A percentile compares a stretch with the other conserved stretches of the same genome.
Evolutionary conservation across 768 basidiomycete genomes (phyloP).

Genomic region (Hemileccinum impolitum): DNA sequence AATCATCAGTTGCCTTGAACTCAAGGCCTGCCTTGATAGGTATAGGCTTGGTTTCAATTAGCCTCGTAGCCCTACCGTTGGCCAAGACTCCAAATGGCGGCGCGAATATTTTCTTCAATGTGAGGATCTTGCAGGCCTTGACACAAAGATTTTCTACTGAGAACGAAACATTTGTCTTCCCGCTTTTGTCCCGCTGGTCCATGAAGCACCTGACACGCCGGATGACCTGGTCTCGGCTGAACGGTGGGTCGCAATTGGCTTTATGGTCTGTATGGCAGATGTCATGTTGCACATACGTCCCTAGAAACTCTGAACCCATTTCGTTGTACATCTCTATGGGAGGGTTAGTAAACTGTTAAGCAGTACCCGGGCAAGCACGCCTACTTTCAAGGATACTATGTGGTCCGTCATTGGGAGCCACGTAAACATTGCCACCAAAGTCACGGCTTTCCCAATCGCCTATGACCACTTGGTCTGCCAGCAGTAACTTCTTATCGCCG

Average conservation of each 20-base stretch:
- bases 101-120: slow-evolving; percentile 7
- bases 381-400: slow-evolving; percentile 8
- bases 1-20: neutral
- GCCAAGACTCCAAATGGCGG: slow-evolving; percentile 6
- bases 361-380: neutral
- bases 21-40: slow-evolving; percentile 7
- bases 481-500: neutral
- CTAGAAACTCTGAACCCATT: slow-evolving; percentile 12
- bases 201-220: slow-evolving; percentile 9
- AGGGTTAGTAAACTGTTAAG: neutral
- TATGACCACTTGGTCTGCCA: slow-evolving; percentile 10
- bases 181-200: slow-evolving; percentile 7
- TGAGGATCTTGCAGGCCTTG: slow-evolving; percentile 3
- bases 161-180: slow-evolving; percentile 2
- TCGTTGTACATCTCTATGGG: slow-evolving; percentile 10
- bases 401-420: slow-evolving; percentile 11
- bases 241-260: neutral
- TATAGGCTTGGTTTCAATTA: neutral
- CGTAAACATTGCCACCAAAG: slow-evolving; percentile 5
- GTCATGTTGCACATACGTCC: slow-evolving; percentile 5
- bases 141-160: neutral
- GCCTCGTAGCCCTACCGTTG: neutral
- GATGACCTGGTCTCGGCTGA: slow-evolving; percentile 1
- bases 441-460: slow-evolving; percentile 11
- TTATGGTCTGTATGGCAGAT: neutral